A percentile compares a stretch with the other conserved stretches of the same genome.
phyloP scores from a whole-genome alignment of 768 basidiomycete species.

The Panaeolus papilionaceus region DNA sequence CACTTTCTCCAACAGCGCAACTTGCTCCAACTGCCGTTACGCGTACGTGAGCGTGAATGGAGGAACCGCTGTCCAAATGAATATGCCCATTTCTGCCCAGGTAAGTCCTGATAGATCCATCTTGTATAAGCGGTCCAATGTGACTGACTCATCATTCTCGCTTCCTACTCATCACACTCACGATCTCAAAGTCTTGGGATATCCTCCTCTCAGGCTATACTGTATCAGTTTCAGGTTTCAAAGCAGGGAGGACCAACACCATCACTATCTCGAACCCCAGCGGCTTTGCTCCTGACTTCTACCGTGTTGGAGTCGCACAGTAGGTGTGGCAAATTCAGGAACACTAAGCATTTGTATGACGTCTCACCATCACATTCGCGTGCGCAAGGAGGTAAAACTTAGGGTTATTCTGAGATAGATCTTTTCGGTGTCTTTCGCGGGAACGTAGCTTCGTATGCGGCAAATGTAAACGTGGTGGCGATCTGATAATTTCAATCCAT shows the following conservation, averaged over 20 bases:
- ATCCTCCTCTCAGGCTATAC: conserved; percentile 47
- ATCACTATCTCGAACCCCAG: conserved; percentile 50
- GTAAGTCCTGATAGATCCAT: conserved; percentile 30
- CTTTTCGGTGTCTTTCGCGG: background rate
- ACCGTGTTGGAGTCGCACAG: conserved; percentile 43
- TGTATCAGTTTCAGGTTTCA: conserved; percentile 49
- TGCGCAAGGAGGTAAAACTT: background rate
- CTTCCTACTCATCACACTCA: conserved; percentile 4
- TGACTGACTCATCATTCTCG: conserved; percentile 1
- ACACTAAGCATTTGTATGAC: background rate
- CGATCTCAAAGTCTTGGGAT: conserved; percentile 47
- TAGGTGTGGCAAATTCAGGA: background rate
- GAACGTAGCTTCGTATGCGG: background rate
- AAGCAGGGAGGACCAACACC: conserved; percentile 49
- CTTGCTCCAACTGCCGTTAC: conserved; percentile 55
- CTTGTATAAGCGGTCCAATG: background rate
- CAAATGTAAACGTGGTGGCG: conserved; percentile 3
- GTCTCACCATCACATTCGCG: background rate
- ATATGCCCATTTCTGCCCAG: conserved; percentile 56
- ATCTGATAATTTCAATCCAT: background rate
- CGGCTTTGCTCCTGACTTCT: conserved; percentile 50
- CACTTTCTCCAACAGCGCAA: conserved; percentile 44
- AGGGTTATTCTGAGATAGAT: background rate
- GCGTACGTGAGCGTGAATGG: conserved; percentile 54
- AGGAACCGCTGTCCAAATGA: conserved; percentile 45